A percentile compares a stretch with the other conserved stretches of the same genome.
Evolutionary conservation across 169 alveolate species (phyloP).

Genomic region (Eimeria mitis): DNA sequence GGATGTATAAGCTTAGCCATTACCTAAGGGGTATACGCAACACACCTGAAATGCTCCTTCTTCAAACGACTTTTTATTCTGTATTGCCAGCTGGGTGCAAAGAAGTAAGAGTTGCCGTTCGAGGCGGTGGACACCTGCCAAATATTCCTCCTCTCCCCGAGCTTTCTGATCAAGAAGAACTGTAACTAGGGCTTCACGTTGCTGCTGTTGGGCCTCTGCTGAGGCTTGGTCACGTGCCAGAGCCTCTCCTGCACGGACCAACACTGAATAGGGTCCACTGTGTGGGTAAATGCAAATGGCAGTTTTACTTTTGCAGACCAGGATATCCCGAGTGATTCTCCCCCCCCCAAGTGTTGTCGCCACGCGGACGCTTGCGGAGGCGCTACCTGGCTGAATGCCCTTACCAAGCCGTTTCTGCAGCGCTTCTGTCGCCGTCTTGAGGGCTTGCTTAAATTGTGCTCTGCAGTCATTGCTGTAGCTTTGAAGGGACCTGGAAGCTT

Average conservation of each 20-base stretch:
- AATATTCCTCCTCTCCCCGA: constrained; percentile 47
- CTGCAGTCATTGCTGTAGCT: constrained; percentile 47
- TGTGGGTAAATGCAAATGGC: neutral
- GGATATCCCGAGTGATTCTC: neutral
- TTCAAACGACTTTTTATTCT: constrained; percentile 40
- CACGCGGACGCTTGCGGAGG: too few species aligned
- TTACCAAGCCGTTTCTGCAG: constrained; percentile 45
- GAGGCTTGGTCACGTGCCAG: constrained; percentile 8
- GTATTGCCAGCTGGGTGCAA: constrained; percentile 47
- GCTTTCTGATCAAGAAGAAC: constrained; percentile 60
- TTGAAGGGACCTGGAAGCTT: constrained; percentile 29
- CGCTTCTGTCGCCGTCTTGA: constrained; percentile 28
- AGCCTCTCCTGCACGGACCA: constrained; percentile 29
- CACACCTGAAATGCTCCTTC: constrained; percentile 51
- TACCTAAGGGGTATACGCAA: neutral
- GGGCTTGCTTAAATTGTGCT: constrained; percentile 35
- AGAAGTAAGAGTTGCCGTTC: constrained; percentile 60
- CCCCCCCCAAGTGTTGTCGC: neutral
- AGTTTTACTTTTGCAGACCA: neutral
- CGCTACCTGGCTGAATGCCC: neutral
- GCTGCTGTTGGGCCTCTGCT: constrained; percentile 54
- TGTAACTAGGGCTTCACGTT: constrained; percentile 26
- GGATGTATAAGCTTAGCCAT: neutral
- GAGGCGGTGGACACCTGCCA: constrained; percentile 59
- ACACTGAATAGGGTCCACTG: neutral